Evolutionary conservation across 768 basidiomycete genomes (phyloP).

Genomic region (Naganishia vishniacii): DNA sequence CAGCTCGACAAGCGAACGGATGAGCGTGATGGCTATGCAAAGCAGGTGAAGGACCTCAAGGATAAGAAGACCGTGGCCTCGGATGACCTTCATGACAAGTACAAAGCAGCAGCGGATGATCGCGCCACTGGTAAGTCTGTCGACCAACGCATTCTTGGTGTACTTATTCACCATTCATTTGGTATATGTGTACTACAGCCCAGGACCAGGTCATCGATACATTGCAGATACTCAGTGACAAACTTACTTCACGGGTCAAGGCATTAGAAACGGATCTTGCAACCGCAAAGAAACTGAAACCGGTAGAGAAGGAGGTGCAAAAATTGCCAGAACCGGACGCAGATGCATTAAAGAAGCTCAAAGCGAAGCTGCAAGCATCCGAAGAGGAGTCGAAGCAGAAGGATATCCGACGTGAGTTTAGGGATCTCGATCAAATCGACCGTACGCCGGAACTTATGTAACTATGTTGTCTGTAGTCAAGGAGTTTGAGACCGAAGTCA

Average conservation of each 20-base stretch:
- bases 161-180: too few species aligned
- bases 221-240: constrained; percentile 38
- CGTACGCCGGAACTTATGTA: too few species aligned
- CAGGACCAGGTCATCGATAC: constrained; percentile 42
- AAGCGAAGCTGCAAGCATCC: constrained; percentile 34
- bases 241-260: constrained; percentile 34
- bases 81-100: constrained; percentile 38
- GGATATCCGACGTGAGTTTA: constrained; percentile 41
- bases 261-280: constrained; percentile 35
- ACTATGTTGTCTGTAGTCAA: too few species aligned
- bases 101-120: constrained; percentile 37
- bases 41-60: constrained; percentile 30
- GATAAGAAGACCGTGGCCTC: constrained; percentile 29
- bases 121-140: constrained; percentile 35
- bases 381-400: constrained; percentile 30
- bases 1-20: constrained; percentile 27
- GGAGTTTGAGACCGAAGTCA: constrained; percentile 42
- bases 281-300: constrained; percentile 3
- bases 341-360: constrained; percentile 17
- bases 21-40: constrained; percentile 39
- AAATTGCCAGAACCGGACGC: constrained; percentile 12
- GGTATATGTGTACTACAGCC: too few species aligned
- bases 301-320: constrained; percentile 36
- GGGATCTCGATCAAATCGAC: too few species aligned
- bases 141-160: too few species aligned